Base-by-base conservation (phyloP, 1,284 basidiomycete species). In the Tetrapyrgos nigripes region DNA sequence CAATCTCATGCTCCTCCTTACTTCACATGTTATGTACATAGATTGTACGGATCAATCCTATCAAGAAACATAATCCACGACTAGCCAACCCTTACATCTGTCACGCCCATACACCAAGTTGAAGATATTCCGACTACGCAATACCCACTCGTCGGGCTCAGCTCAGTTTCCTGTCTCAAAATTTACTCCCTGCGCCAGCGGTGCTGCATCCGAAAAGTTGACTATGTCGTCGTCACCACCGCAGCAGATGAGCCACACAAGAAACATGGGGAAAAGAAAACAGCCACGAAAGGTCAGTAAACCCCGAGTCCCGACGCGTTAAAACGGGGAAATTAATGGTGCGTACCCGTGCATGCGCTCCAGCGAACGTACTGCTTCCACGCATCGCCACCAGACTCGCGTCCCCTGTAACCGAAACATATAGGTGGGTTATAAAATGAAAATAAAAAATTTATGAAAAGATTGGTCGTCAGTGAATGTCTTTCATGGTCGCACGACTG, bases 291-390 rank as follows among this genome's bases (percentile, higher is more conserved):
- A 17, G 48, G 29, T 50, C 45, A 45, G 40, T 33, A 53, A 21
- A n/a, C 8, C n/a, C 21, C 31, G 23, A 47, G 27, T 17, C 26
- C 26, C 21, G 13, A 23, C 14, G 43, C 19, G 46, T 31, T 37
- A 49, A 58, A 58, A n/a, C n/a, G n/a, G n/a, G n/a, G n/a, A n/a
- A n/a, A 51, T 53, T 48, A 21, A 26, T 52, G 59, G 27, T 40
- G 73, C 79, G 55, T 66, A 83, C 81, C 82, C 6, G 96, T 98
- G 72, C 93, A 95, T 44, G 92, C 87, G 70, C 91, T 90, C 91
- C 92, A 93, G 59, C 92, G 86, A 45, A 92, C 89, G 62, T 93
- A 94, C 71, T 97, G 93, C 75, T 96, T 96, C 96, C 96, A 98
- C 24, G 96, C 92, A 74, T 98, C 96, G 48, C 96, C 96, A 33